Evolutionary conservation across 768 basidiomycete species (phyloP), one percentile per base, ranked within the genome.

Genomic region (Lactarius hatsudake): DNA sequence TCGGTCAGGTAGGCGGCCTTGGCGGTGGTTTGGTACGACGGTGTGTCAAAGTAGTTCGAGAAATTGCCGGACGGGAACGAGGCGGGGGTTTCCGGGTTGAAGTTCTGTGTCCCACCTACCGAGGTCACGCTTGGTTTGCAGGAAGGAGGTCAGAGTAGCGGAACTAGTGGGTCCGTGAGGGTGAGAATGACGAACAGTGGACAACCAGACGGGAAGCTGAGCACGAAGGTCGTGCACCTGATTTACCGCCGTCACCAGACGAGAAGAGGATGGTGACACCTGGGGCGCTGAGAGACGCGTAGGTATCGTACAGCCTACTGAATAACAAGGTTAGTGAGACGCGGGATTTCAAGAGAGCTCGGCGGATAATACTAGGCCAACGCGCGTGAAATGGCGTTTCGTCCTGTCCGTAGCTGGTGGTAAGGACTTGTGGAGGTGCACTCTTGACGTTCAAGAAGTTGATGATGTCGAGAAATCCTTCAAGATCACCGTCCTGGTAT

Each of bases 181-280:
- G 15, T 8, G 8, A 32, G 23, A 15, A 59, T n/a, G 40, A 62
- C 75, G 45, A 58, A 78, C 76, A 72, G 78, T 15, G 78, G 76
- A 62, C 79, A 79, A 20, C 74, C 74, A 6, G 75, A 74, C 1
- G 77, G 78, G 76, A 79, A 78, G 3, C 76, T 75, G 5, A 76
- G 74, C 12, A 77, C 62, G 72, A 79, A 80, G 34, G 65, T 74
- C 18, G 63, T 72, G 71, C 72, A n/a, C 78, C 78, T 15, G 74
- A 74, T 48, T 78, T 78, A 64, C 78, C 79, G 34, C 76, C 77
- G 63, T 79, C 78, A 38, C 79, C 79, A 10, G 79, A 78, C 0
- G 76, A 74, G 73, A 78, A 79, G n/a, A 80, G 68, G 66, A 79
- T 73, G 30, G 76, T 77, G 12, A 73, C 71, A 20, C 79, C 78